phyloP scores from a whole-genome alignment of 495 filamentous ascomycete genomes.

The Cenococcum geophilum region DNA sequence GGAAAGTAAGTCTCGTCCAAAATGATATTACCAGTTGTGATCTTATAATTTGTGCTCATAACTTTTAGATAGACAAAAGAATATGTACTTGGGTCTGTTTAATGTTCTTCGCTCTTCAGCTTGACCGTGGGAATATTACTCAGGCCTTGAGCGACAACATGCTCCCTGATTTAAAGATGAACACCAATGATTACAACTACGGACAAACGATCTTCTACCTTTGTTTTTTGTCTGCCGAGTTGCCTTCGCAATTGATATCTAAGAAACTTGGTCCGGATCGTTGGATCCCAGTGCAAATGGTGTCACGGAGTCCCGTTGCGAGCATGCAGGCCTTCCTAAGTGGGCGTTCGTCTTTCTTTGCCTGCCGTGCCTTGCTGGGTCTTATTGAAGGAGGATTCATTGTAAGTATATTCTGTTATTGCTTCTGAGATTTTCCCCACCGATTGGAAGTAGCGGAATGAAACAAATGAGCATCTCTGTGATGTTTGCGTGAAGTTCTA shows the following conservation, averaged over 20 bases:
- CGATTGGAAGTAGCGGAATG: too few species aligned
- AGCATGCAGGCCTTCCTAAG: slow-evolving; percentile 59
- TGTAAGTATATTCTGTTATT: slow-evolving; percentile 7
- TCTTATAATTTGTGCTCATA: slow-evolving; percentile 9
- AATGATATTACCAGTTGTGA: too few species aligned
- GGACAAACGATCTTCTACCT: slow-evolving; percentile 68
- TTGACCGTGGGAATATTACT: slow-evolving; percentile 70
- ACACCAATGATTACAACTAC: slow-evolving; percentile 72
- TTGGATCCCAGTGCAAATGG: slow-evolving; percentile 81
- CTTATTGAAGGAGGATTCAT: slow-evolving; percentile 72
- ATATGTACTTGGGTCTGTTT: slow-evolving; percentile 62
- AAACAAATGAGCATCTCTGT: too few species aligned
- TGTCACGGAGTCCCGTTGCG: slow-evolving; percentile 69
- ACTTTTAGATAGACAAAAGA: slow-evolving; percentile 46
- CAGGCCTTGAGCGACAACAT: slow-evolving; percentile 69
- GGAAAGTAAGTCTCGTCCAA: slow-evolving; percentile 48
- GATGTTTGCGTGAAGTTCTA: too few species aligned
- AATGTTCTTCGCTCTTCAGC: slow-evolving; percentile 78
- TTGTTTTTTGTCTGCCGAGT: slow-evolving; percentile 59
- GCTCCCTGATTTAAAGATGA: slow-evolving; percentile 54
- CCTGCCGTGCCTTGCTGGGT: slow-evolving; percentile 60
- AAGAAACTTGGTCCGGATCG: slow-evolving; percentile 74
- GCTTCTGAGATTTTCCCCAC: background rate
- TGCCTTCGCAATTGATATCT: slow-evolving; percentile 66
- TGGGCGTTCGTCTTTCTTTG: slow-evolving; percentile 56